These are phyloP conservation scores for Cercospora zeina DNA, from an alignment of 2,329 filamentous ascomycete genomes.

Conservation along the genomic window DNA sequence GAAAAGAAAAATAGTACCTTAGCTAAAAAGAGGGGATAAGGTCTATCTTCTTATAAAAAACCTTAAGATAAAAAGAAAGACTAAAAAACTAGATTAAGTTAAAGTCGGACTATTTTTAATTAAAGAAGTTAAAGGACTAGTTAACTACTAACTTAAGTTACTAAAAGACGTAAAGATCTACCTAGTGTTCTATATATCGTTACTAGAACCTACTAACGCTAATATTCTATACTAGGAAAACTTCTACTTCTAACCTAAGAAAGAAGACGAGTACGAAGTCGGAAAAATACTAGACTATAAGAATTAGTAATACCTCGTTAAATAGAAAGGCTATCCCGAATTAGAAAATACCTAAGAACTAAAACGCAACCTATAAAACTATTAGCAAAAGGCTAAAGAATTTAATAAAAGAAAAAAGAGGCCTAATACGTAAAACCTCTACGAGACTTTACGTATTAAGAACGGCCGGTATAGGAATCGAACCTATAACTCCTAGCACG, in stretches of 20 bases:
- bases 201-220: conserved; percentile 13
- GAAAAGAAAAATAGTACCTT: too few species aligned
- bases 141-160: too few species aligned
- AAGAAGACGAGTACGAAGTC: conserved; percentile 1
- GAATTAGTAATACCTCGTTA: conserved; percentile 10
- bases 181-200: conserved; percentile 1
- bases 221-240: conserved; percentile 8
- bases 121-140: too few species aligned
- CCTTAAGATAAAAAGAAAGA: too few species aligned
- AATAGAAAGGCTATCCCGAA: conserved; percentile 7
- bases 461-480: too few species aligned
- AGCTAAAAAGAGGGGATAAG: too few species aligned
- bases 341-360: conserved; percentile 17
- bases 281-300: conserved; percentile 10
- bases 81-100: too few species aligned
- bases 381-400: background rate
- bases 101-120: too few species aligned
- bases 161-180: too few species aligned
- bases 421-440: too few species aligned
- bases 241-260: background rate
- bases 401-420: background rate
- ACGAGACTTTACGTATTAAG: background rate
- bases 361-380: conserved; percentile 8
- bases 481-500: too few species aligned
- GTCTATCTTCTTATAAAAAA: too few species aligned